phyloP scores from a whole-genome alignment of 2,329 filamentous ascomycete genomes.

The Venturiaceae sp. region DNA sequence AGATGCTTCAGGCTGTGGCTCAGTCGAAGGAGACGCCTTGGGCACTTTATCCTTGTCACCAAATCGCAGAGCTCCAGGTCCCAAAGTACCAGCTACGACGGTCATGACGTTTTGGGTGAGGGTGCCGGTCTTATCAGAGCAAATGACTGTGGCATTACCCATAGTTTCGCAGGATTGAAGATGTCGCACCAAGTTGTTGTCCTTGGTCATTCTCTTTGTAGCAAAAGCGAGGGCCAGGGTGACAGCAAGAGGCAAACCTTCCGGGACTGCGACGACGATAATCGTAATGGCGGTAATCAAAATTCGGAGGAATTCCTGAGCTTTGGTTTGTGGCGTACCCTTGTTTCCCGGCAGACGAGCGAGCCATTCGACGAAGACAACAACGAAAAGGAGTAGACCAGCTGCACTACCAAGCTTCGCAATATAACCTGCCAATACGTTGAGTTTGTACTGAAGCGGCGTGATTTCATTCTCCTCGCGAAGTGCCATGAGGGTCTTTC shows the following conservation, averaged over 20 bases:
- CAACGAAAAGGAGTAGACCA: conserved; percentile 70
- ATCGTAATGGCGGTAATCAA: conserved; percentile 57
- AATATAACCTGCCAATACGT: conserved; percentile 65
- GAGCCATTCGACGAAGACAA: conserved; percentile 78
- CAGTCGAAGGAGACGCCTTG: background rate
- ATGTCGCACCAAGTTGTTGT: conserved; percentile 61
- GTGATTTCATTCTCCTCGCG: conserved; percentile 70
- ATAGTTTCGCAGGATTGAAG: conserved; percentile 61
- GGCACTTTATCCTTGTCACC: conserved; percentile 5
- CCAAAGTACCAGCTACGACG: conserved; percentile 62
- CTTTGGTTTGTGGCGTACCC: conserved; percentile 63
- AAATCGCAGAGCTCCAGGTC: conserved; percentile 43
- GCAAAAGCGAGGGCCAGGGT: conserved; percentile 60
- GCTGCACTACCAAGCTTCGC: conserved; percentile 69
- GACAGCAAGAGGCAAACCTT: conserved; percentile 57
- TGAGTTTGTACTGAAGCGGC: conserved; percentile 68
- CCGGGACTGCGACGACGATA: conserved; percentile 59
- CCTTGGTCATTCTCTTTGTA: conserved; percentile 57
- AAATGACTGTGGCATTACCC: conserved; percentile 66
- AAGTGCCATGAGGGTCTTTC: conserved; percentile 69
- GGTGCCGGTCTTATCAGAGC: conserved; percentile 71
- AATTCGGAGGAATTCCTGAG: conserved; percentile 57
- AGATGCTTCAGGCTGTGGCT: background rate
- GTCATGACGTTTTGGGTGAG: conserved; percentile 69
- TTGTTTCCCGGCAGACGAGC: conserved; percentile 50